Conservation (phyloP, 2,329 filamentous ascomycete genomes). For the Alternaria brassicae region DNA sequence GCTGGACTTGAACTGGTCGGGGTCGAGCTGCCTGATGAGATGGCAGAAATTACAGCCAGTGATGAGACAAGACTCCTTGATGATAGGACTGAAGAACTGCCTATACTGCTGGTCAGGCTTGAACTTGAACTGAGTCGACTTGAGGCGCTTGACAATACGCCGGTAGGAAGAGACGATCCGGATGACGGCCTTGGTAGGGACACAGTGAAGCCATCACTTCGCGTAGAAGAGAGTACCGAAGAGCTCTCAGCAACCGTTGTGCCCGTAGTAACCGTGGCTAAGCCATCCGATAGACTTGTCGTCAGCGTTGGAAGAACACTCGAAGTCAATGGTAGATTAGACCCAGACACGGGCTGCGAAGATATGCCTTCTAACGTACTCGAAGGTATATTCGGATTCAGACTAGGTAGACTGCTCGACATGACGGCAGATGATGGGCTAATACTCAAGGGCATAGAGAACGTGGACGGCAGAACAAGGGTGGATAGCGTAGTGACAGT, state of each 20-base stretch:
- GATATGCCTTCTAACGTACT: not conserved
- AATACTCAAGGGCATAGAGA: not conserved
- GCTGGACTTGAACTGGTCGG: not conserved
- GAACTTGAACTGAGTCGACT: not conserved
- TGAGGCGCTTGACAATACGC: not conserved
- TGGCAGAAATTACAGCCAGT: not conserved
- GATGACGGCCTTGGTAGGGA: not conserved
- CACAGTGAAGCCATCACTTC: not conserved
- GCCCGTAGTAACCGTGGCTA: not conserved
- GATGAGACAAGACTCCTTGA: not conserved
- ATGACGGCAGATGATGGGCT: not conserved
- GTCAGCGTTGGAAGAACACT: conserved; percentile 5
- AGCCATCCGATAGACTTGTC: not conserved
- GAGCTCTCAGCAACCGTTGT: not conserved
- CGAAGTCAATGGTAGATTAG: not conserved
- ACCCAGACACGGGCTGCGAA: not conserved
- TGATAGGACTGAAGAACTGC: not conserved
- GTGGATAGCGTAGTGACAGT: not conserved
- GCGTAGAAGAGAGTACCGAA: not conserved
- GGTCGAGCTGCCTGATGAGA: not conserved
- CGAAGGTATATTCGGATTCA: not conserved
- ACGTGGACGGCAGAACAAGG: not conserved
- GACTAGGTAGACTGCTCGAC: not conserved
- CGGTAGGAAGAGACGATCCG: not conserved
- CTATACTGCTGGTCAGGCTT: not conserved